phyloP scores from a whole-genome alignment of 768 basidiomycete genomes.

The Xerocomus spinulosus region DNA sequence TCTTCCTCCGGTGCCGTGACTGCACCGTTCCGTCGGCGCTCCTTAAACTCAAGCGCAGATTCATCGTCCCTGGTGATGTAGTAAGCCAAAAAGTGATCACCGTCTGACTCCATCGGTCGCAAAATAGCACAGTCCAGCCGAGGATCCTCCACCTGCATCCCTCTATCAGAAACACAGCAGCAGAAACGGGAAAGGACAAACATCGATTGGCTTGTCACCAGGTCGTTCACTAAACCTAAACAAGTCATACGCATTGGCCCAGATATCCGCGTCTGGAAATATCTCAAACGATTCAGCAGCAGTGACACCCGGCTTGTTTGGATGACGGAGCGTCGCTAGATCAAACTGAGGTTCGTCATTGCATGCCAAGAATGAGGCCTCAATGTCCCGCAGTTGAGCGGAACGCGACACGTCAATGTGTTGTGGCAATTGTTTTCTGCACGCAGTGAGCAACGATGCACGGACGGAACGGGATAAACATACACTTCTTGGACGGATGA shows the following conservation, averaged over 20 bases:
- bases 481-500: constrained; percentile 52
- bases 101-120: constrained; percentile 83
- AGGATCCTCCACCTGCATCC: constrained; percentile 62
- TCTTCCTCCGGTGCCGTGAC: constrained; percentile 49
- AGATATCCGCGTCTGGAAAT: constrained; percentile 79
- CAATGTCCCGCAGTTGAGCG: constrained; percentile 76
- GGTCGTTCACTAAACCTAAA: constrained; percentile 84
- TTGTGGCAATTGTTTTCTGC: constrained; percentile 45
- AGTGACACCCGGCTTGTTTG: constrained; percentile 68
- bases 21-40: constrained; percentile 40
- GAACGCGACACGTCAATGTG: constrained; percentile 65
- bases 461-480: constrained; percentile 13
- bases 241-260: constrained; percentile 86
- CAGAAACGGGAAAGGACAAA: constrained; percentile 30
- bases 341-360: constrained; percentile 54
- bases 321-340: constrained; percentile 61
- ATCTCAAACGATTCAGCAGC: constrained; percentile 82
- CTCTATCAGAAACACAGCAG: background rate
- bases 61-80: constrained; percentile 78
- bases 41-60: constrained; percentile 62
- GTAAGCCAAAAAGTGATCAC: constrained; percentile 83
- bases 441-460: background rate
- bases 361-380: constrained; percentile 62
- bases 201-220: constrained; percentile 70
- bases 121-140: constrained; percentile 82